Percentiles rank a stretch among this genome's conserved stretches.
These are phyloP conservation scores for Candida mesenterica DNA, from an alignment of 1,139 yeast species.

Conservation along the genomic window DNA sequence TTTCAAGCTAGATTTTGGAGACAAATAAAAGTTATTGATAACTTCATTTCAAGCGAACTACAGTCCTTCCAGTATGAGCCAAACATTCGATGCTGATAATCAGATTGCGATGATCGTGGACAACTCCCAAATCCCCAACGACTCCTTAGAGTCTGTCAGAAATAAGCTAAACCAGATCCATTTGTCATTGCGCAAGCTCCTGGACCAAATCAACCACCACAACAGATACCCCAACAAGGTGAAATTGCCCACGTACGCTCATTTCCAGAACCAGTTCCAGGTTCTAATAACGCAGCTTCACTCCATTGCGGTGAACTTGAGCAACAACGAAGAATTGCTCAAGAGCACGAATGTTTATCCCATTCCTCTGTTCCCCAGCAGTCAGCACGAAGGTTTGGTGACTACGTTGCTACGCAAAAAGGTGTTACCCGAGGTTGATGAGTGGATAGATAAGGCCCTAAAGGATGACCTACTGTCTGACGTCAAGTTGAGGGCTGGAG, in stretches of 20 bases:
- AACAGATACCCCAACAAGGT: slow-evolving; percentile 39
- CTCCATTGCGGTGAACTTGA: slow-evolving; percentile 67
- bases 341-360: slow-evolving; percentile 78
- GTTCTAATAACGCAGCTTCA: slow-evolving; percentile 79
- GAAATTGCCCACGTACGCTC: slow-evolving; percentile 41
- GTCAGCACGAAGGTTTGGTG: slow-evolving; percentile 76
- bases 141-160: slow-evolving; percentile 42
- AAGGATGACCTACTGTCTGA: slow-evolving; percentile 19
- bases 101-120: slow-evolving; percentile 12
- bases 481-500: slow-evolving; percentile 24
- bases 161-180: slow-evolving; percentile 46
- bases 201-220: slow-evolving; percentile 44
- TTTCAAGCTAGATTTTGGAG: too few relatives aligned
- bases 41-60: too few relatives aligned
- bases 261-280: slow-evolving; percentile 74
- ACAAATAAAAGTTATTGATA: too few relatives aligned
- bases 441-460: slow-evolving; percentile 70
- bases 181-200: slow-evolving; percentile 40
- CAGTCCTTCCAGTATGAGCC: too few relatives aligned
- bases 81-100: neutral
- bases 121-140: slow-evolving; percentile 33
- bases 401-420: slow-evolving; percentile 85
- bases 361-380: slow-evolving; percentile 76
- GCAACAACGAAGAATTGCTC: slow-evolving; percentile 57
- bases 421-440: slow-evolving; percentile 84